Evolutionary conservation across 1,284 basidiomycete genomes (phyloP), one percentile per base, ranked within the genome.

Genomic region (Cryptococcus sp.): DNA sequence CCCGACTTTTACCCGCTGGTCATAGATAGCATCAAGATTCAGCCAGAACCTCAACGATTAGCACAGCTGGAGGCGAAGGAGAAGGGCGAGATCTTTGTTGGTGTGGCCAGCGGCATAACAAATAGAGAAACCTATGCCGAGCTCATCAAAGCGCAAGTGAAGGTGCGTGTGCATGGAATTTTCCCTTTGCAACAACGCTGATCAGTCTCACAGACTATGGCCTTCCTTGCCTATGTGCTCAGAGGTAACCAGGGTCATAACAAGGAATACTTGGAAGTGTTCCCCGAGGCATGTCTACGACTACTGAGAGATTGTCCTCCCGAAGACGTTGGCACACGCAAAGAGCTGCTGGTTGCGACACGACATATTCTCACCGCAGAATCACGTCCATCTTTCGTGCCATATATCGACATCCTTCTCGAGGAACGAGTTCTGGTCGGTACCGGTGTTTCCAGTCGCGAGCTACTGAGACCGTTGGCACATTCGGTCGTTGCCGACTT

Each of bases 381-480:
- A 30, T 88, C 93, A 70, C 85, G 93, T 50, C 85, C 87, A 41
- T 88, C 88, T 17, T 87, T 98, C 64, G 82, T 96, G 30, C 84
- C 87, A 1, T 87, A 92, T 67, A 85, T 99, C 56, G 91, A 96
- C 76, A 92, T 92, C 61, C 83, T 99, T 15, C 85, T 97, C 38
- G 89, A 97, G 66, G 93, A 99, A 71, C 85, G 86, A 49, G 89
- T 98, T n/a, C 81, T 99, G 16, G 83, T 99, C 35, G 96, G 96
- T 4, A 87, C 85, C 4, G 88, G 90, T 17, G 83, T 84, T 51
- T 83, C 83, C 0, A 89, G 89, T 60, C 86, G 89, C 67, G 96
- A 99, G 77, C 87, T 88, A 40, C 81, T 96, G 40, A 83, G 92
- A 55, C 86, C 90, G 1, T 84, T 87, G 35, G 90, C 91, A 2